Evolutionary conservation across 2,329 filamentous ascomycete species (phyloP).

Genomic region (Ustilaginoidea virens): DNA sequence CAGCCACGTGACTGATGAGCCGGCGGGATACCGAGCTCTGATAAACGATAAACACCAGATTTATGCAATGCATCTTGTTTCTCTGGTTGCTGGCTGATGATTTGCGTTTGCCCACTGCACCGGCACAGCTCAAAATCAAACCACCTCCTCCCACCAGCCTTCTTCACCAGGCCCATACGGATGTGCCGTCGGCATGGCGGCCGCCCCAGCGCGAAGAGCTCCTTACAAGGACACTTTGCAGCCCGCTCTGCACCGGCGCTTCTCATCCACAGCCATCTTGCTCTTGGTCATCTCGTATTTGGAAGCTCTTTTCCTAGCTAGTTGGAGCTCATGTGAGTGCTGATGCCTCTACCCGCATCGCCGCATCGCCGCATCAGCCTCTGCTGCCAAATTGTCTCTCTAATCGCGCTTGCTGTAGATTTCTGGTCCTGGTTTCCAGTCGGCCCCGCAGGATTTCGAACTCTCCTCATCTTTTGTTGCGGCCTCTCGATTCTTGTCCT

Average conservation of each 20-base stretch:
- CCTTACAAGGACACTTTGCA: constrained; percentile 83
- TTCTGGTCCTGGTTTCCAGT: constrained; percentile 82
- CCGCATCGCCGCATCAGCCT: neutral
- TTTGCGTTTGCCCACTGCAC: neutral
- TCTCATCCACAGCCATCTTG: constrained; percentile 60
- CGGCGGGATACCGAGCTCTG: too few species aligned
- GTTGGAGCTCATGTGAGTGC: constrained; percentile 51
- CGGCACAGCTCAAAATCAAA: neutral
- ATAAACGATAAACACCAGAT: too few species aligned
- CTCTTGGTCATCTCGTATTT: constrained; percentile 58
- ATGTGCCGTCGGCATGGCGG: constrained; percentile 36
- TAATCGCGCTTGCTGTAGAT: too few species aligned
- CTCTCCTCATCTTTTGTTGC: constrained; percentile 60
- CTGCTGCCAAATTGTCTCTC: constrained; percentile 6
- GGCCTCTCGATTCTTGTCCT: constrained; percentile 68
- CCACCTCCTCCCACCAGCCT: constrained; percentile 4
- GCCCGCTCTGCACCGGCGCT: constrained; percentile 73
- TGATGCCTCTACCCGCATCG: too few species aligned
- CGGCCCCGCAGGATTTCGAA: constrained; percentile 58
- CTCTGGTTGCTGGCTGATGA: too few species aligned
- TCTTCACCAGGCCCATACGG: constrained; percentile 13
- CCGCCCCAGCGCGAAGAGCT: constrained; percentile 36
- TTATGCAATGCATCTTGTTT: too few species aligned
- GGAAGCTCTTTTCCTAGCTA: constrained; percentile 54
- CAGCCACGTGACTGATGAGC: constrained; percentile 14